Conservation (phyloP, 768 basidiomycete genomes). For the Austroboletus festivus region DNA sequence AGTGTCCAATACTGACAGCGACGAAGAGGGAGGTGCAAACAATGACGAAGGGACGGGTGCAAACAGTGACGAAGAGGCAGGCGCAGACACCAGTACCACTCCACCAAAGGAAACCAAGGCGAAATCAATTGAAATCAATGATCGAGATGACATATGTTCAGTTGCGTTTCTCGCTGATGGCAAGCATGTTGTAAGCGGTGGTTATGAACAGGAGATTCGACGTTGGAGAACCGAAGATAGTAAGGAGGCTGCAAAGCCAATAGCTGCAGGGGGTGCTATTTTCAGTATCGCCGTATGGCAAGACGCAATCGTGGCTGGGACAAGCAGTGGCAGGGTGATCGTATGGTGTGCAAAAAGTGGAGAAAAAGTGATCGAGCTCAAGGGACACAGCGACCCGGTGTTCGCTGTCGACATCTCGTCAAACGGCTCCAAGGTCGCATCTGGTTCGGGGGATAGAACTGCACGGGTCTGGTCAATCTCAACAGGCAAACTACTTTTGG, state of each 20-base stretch:
- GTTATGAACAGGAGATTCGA: neutral
- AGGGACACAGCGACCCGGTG: neutral
- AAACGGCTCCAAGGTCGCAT: slow-evolving; percentile 9
- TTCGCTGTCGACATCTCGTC: slow-evolving; percentile 8
- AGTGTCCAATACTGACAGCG: too few relatives aligned
- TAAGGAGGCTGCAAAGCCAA: neutral
- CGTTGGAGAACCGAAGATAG: slow-evolving; percentile 3
- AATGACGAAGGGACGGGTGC: too few relatives aligned
- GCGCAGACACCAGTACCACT: too few relatives aligned
- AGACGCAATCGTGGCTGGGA: slow-evolving; percentile 9
- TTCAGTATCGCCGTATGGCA: neutral
- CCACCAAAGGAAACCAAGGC: neutral
- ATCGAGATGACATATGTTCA: neutral
- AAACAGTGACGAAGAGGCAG: too few relatives aligned
- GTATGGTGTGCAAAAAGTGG: slow-evolving; percentile 5
- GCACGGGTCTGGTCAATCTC: slow-evolving; percentile 4
- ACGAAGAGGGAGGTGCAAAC: too few relatives aligned
- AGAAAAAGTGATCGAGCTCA: neutral
- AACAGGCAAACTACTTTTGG: slow-evolving; percentile 3
- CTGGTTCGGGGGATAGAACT: slow-evolving; percentile 9
- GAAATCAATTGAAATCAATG: neutral
- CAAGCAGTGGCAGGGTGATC: neutral
- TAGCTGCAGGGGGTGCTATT: neutral
- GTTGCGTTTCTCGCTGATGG: slow-evolving; percentile 1
- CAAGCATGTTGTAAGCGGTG: slow-evolving; percentile 3